These are phyloP conservation scores for Elaeis oleifera DNA, from an alignment of 202 grass and related monocot species.

Conservation along the genomic window DNA sequence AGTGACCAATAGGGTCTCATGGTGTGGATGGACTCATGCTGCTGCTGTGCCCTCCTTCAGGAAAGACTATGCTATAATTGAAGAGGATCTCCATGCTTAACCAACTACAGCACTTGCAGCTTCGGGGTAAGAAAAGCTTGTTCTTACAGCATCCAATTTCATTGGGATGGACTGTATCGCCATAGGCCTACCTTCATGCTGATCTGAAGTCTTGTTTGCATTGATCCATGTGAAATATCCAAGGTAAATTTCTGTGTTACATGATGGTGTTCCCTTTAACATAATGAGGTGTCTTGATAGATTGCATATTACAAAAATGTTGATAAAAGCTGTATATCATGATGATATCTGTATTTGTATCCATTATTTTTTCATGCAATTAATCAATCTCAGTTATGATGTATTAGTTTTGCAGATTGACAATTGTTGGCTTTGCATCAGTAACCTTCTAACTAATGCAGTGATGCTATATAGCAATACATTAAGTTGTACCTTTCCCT, in stretches of 20 bases:
- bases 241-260: constrained; percentile 36
- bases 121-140: constrained; percentile 75
- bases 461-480: no score
- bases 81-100: constrained; percentile 53
- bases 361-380: no score
- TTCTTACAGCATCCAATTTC: constrained; percentile 70
- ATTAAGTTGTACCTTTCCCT: no score
- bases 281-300: no score
- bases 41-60: constrained; percentile 80
- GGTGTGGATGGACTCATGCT: constrained; percentile 88
- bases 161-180: constrained; percentile 67
- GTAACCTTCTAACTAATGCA: no score
- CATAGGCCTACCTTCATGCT: neutral
- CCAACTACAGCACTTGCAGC: constrained; percentile 83
- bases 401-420: no score
- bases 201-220: constrained; percentile 35
- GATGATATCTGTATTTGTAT: no score
- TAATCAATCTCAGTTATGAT: no score
- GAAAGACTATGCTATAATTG: constrained; percentile 75
- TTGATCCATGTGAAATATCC: constrained; percentile 73
- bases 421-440: no score
- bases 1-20: constrained; percentile 87
- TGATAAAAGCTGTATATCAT: no score
- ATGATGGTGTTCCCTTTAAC: no score
- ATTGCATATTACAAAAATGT: no score